Evolutionary conservation across 805 yeast species (phyloP), one percentile per base, ranked within the genome.

Genomic region (Candida krabiensis): DNA sequence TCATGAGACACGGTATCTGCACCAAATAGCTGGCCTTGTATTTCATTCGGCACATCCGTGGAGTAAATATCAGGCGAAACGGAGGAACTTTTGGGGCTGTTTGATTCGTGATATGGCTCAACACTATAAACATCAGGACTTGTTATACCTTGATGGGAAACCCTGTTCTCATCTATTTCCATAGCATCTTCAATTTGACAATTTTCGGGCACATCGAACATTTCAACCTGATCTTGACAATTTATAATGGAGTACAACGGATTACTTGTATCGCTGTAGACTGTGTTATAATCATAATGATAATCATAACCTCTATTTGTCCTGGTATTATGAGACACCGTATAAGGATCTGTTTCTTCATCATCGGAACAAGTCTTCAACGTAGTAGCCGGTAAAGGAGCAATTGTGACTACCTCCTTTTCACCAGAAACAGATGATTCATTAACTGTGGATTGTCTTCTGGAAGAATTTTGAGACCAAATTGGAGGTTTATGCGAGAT

Each of bases 351-450:
- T 32, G 76, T 83, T 41, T 79, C 83, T 45, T 80, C 79, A 41
- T 76, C 81, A 37, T 75, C 80, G 6, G 75, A 67, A 4, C 85
- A 77, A 6, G 87, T 86, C 56, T 90, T 89, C 38, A 91, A 73
- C 0, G 87, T 80, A 0, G 98, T 89, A 2, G 96, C 81, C 2
- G 98, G 97, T 36, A 91, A 64, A 30, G 79, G 69, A 25, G 87
- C 88, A 46, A 90, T 89, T 9, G 87, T 84, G 30, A 75, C 74
- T 45, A 43, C 50, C 9, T 37, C 46, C 32, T 36, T 41, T 26
- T 30, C 46, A 9, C 21, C 38, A 11, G 7, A 29, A 14, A 29
- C 33, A 5, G 28, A 23, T 8, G 24, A 17, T 4, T 42, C 19
- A 17, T 30, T 23, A 7, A 33, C 32, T 3, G 34, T 32, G 13